Evolutionary conservation across 2,329 filamentous ascomycete genomes (phyloP).

Genomic region (Curvularia hawaiiensis): DNA sequence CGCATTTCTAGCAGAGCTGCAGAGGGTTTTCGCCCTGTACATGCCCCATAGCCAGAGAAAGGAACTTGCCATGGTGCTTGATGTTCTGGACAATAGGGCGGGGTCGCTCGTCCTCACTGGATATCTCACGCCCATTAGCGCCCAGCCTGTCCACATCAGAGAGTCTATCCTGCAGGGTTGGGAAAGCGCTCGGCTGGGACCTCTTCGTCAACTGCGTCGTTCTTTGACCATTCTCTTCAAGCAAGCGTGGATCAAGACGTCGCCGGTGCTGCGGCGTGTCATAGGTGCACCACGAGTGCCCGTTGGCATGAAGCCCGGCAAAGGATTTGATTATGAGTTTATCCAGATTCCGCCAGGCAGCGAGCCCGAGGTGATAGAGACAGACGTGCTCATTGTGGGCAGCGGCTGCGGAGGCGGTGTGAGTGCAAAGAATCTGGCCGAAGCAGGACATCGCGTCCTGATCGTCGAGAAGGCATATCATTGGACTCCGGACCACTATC

Average conservation of each 20-base stretch:
- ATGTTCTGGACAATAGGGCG: conserved; percentile 60
- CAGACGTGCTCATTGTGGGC: conserved; percentile 84
- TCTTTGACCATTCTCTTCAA: conserved; percentile 61
- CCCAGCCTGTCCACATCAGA: conserved; percentile 65
- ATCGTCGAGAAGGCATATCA: conserved; percentile 85
- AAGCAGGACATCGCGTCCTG: conserved; percentile 75
- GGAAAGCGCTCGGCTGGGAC: conserved; percentile 61
- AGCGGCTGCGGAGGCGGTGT: conserved; percentile 87
- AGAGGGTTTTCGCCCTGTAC: conserved; percentile 55
- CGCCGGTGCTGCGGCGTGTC: conserved; percentile 59
- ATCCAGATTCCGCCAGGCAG: conserved; percentile 63
- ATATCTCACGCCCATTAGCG: conserved; percentile 65
- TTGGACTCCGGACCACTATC: conserved; percentile 72
- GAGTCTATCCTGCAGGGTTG: conserved; percentile 68
- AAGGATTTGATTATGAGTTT: conserved; percentile 64
- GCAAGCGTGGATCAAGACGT: conserved; percentile 61
- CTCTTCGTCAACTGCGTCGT: conserved; percentile 62
- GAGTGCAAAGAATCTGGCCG: conserved; percentile 77
- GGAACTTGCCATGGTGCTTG: conserved; percentile 58
- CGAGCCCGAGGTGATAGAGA: conserved; percentile 66
- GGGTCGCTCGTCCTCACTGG: conserved; percentile 72
- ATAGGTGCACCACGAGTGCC: conserved; percentile 65
- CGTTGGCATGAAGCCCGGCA: conserved; percentile 58
- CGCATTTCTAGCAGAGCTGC: conserved; percentile 58
- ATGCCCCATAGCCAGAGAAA: conserved; percentile 56